Evolutionary conservation across 139 green algal species (phyloP), one percentile per base, ranked within the genome.

Genomic region (Picochlorum sp.): DNA sequence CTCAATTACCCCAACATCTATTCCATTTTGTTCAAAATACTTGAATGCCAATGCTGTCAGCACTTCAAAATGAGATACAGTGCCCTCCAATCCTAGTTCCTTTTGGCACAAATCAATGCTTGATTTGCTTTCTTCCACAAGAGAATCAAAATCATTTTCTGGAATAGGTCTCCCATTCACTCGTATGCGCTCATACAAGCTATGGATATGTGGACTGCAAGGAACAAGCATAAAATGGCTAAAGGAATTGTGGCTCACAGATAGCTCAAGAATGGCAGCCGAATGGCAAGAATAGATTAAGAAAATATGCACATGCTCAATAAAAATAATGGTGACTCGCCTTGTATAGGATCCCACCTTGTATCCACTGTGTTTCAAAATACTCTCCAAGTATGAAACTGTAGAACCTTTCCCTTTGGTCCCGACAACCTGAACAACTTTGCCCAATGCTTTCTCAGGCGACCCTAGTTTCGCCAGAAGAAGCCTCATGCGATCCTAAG

Each of bases 321-420:
- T n/a, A n/a, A n/a, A n/a, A n/a, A n/a, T n/a, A n/a, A n/a, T n/a
- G n/a, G n/a, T n/a, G n/a, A n/a, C 39, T 12, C 22, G 22, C 39
- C 39, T 47, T 47, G 81, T 94, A 70, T 96, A 96, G 1, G 55
- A 37, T 8, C 88, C 88, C 1, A 83, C 75, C 1, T 33, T 64
- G 40, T 83, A 79, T 1, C 81, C 83, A 5, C 76, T 74, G 3
- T 70, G 39, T 0, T 58, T 41, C n/a, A 94, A 60, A 10, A 86
- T 77, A n/a, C 29, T 32, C 2, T 73, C 54, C 10, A 96, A 60
- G 47, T 95, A 58, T 13, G 78, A 55, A 0, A 66, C 74, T 5
- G 73, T 82, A 43, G 84, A 93, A 14, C 89, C 89, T 55, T 96
- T 96, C 63, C 87, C 87, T 62, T 96, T 96, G 49, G 79, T 95